Percentiles rank a stretch among this genome's conserved stretches.
These are phyloP conservation scores for Auxenochlorella pyrenoidosa DNA, from an alignment of 139 green algal species.

Conservation along the genomic window DNA sequence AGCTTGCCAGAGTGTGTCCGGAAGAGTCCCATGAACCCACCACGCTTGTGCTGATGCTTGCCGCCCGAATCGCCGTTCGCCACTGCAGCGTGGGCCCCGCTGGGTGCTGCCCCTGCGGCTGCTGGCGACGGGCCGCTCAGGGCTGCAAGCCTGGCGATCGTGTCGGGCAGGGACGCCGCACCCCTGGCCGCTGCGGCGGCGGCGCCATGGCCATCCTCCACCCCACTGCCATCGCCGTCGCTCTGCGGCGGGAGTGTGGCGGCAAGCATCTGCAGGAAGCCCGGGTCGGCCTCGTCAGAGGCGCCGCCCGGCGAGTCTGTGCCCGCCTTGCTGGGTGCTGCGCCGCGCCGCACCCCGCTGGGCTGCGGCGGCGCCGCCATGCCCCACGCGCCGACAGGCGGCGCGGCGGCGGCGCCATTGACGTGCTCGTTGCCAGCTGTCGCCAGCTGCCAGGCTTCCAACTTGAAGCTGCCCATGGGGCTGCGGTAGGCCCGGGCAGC, in stretches of 20 bases:
- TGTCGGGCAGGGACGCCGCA: not conserved
- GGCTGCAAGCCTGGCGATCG: not conserved
- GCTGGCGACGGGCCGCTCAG: not conserved
- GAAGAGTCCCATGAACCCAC: slow-evolving; percentile 8
- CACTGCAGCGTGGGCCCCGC: not conserved
- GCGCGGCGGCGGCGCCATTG: not conserved
- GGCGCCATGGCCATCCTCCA: not conserved
- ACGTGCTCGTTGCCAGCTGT: not conserved
- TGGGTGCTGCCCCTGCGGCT: not conserved
- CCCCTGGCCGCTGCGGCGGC: too few relatives aligned
- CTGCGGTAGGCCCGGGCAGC: not conserved
- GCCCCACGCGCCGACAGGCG: too few relatives aligned
- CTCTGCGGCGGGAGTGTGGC: not conserved
- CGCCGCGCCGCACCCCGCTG: not conserved
- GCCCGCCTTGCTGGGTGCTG: not conserved
- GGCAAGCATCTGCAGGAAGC: slow-evolving; percentile 2
- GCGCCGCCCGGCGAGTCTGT: not conserved
- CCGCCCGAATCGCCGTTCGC: not conserved
- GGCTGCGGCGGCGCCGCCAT: not conserved
- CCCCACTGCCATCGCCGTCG: not conserved
- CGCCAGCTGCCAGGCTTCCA: not conserved
- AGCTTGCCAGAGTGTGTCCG: not conserved
- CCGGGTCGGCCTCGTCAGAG: not conserved
- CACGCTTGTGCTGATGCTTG: not conserved
- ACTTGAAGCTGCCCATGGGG: not conserved